These are phyloP conservation scores for Ogataea corticis DNA, from an alignment of 805 yeast species.

Conservation along the genomic window DNA sequence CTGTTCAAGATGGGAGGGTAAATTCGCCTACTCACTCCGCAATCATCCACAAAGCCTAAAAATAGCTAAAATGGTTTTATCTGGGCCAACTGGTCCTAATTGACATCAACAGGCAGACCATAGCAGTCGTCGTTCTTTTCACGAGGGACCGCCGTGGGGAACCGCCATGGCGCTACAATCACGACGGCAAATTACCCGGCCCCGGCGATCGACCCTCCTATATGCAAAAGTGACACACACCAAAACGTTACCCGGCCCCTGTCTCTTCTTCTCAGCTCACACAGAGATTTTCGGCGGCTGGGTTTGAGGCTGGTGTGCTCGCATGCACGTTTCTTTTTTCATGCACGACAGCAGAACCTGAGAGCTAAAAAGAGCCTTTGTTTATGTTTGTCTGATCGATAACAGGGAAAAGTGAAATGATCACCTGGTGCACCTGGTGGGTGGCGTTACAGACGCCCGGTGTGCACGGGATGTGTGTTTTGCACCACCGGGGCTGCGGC, in stretches of 20 bases:
- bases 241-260: conserved; percentile 1
- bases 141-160: no score
- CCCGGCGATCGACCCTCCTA: neutral
- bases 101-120: no score
- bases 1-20: no score
- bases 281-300: neutral
- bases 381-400: conserved; percentile 2
- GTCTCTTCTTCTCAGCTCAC: neutral
- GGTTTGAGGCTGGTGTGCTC: conserved; percentile 2
- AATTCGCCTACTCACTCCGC: no score
- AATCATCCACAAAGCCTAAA: no score
- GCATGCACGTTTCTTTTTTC: conserved; percentile 4
- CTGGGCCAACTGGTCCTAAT: no score
- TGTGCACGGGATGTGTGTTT: neutral
- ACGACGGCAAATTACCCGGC: neutral
- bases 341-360: conserved; percentile 4
- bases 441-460: no score
- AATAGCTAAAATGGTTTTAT: no score
- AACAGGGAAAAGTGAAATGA: neutral
- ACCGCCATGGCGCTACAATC: no score
- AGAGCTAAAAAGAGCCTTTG: neutral
- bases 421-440: neutral
- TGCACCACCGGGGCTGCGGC: no score
- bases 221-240: conserved; percentile 4
- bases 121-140: no score